Evolutionary conservation across 176 grass and related monocot species (phyloP).

Genomic region (Alloteropsis semialata): DNA sequence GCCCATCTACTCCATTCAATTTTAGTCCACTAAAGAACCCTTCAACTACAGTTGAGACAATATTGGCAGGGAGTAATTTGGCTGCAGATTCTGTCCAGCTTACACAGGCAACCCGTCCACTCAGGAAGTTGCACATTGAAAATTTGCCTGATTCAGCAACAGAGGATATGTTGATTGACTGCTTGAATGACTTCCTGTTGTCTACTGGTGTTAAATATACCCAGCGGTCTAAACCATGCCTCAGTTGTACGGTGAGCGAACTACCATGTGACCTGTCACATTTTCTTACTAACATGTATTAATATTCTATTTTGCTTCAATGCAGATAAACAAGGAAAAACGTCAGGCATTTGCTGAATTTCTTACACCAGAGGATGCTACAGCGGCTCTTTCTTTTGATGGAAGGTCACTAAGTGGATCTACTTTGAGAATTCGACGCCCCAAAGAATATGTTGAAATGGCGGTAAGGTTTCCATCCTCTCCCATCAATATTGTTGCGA

Average conservation of each 20-base stretch:
- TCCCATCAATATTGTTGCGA: conserved; percentile 15
- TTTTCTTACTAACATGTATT: conserved; percentile 20
- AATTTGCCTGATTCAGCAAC: conserved; percentile 66
- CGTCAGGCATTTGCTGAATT: conserved; percentile 89
- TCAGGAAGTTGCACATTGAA: conserved; percentile 82
- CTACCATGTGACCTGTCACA: neutral
- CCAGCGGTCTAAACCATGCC: conserved; percentile 71
- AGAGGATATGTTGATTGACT: conserved; percentile 71
- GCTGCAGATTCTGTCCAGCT: conserved; percentile 77
- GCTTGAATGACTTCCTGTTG: conserved; percentile 77
- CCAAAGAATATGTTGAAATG: conserved; percentile 87
- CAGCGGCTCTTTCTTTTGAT: conserved; percentile 87
- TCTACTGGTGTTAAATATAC: conserved; percentile 41
- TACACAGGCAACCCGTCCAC: conserved; percentile 82
- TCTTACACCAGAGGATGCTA: conserved; percentile 96
- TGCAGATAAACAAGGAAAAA: conserved; percentile 97
- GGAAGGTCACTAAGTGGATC: conserved; percentile 66
- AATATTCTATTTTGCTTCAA: conserved; percentile 8
- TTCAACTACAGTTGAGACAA: conserved; percentile 31
- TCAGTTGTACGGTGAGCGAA: conserved; percentile 74
- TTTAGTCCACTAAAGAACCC: conserved; percentile 17
- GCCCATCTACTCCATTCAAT: conserved; percentile 37
- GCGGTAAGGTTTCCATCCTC: conserved; percentile 63
- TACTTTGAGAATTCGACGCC: conserved; percentile 82
- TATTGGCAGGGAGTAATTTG: conserved; percentile 40